Percentiles rank a stretch among this genome's conserved stretches.
Conservation (phyloP, 768 basidiomycete species). For the Boletus reticuloceps region DNA sequence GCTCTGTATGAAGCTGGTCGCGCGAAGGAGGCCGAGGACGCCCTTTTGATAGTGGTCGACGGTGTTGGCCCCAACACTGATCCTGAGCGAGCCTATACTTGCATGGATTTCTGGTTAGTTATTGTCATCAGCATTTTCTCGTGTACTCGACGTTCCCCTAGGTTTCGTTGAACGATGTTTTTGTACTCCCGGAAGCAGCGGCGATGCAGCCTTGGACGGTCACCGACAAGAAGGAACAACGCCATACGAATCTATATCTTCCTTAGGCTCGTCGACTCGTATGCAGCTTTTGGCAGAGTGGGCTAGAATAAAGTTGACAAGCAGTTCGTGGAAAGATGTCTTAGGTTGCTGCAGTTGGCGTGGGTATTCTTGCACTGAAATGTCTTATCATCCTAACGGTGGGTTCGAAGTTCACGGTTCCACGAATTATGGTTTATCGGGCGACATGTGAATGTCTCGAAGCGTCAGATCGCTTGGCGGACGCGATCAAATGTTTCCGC, state of each 20-base stretch:
- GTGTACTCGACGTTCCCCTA: too few relatives aligned
- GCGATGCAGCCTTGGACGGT: background rate
- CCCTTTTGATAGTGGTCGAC: background rate
- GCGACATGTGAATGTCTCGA: background rate
- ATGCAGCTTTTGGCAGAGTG: background rate
- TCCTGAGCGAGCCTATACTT: background rate
- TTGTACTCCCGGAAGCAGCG: background rate
- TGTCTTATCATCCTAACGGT: background rate
- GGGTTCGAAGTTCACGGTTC: background rate
- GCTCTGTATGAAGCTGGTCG: background rate
- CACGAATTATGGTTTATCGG: background rate
- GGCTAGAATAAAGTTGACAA: background rate
- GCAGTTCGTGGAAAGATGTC: background rate
- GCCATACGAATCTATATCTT: too few relatives aligned
- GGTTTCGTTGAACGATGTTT: too few relatives aligned
- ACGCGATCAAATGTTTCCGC: background rate
- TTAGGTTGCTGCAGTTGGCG: background rate
- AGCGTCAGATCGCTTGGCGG: background rate
- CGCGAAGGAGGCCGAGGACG: background rate
- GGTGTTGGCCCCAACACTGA: background rate
- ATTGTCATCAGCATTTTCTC: background rate
- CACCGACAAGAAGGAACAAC: too few relatives aligned
- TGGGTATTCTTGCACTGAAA: background rate
- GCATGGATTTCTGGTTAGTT: background rate
- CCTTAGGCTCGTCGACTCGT: too few relatives aligned